These are phyloP conservation scores for Lentinula lateritia DNA, from an alignment of 768 basidiomycete genomes.

Conservation along the genomic window DNA sequence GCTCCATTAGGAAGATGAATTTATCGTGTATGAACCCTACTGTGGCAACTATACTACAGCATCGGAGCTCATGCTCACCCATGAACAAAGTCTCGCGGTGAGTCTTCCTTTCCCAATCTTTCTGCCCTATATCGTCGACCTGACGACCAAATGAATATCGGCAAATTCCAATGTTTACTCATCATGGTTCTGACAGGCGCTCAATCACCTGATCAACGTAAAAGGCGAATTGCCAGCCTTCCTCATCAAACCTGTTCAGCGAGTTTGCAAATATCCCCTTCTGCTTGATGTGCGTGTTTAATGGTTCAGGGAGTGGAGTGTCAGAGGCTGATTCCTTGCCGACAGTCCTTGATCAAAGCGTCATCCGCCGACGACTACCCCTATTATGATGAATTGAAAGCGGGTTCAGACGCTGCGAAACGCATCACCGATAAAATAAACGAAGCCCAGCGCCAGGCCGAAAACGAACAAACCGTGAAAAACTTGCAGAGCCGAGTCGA, in stretches of 20 bases:
- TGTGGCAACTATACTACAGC: constrained; percentile 93
- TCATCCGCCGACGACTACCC: constrained; percentile 58
- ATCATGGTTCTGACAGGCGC: constrained; percentile 53
- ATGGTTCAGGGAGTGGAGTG: not conserved
- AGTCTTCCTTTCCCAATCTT: constrained; percentile 27
- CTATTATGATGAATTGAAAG: constrained; percentile 74
- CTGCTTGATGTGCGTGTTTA: constrained; percentile 71
- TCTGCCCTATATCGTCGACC: constrained; percentile 12
- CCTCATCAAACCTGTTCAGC: constrained; percentile 97
- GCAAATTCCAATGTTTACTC: constrained; percentile 18
- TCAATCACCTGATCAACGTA: constrained; percentile 82
- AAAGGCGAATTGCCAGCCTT: constrained; percentile 93
- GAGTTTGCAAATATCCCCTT: constrained; percentile 97
- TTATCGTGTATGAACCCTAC: constrained; percentile 94
- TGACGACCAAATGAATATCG: constrained; percentile 17
- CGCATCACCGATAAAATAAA: constrained; percentile 95
- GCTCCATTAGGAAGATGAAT: constrained; percentile 88
- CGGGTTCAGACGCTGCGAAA: constrained; percentile 81
- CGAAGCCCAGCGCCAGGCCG: constrained; percentile 86
- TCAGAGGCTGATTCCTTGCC: constrained; percentile 7
- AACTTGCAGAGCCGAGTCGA: constrained; percentile 83
- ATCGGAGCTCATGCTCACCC: constrained; percentile 75
- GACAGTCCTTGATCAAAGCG: constrained; percentile 71
- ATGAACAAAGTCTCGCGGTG: constrained; percentile 83
- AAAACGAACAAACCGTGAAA: constrained; percentile 88